Conservation (phyloP, 2,329 filamentous ascomycete species). For the Paradendryphiella salina region DNA sequence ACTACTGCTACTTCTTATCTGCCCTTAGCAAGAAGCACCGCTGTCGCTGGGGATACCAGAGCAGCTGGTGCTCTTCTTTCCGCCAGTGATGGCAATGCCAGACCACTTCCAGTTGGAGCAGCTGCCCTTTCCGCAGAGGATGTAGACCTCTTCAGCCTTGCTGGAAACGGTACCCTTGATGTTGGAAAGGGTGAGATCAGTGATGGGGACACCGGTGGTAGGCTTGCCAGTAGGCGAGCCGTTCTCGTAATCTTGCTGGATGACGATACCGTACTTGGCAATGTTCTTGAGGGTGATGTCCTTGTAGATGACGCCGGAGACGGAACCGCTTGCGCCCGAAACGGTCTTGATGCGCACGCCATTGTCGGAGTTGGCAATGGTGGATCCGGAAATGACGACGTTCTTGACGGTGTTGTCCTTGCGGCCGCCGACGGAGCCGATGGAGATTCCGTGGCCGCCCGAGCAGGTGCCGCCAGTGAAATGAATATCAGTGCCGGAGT, state of each 20-base stretch:
- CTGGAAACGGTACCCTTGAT: conserved; percentile 48
- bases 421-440: conserved; percentile 63
- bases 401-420: conserved; percentile 58
- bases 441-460: conserved; percentile 62
- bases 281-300: conserved; percentile 54
- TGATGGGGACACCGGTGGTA: conserved; percentile 55
- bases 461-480: conserved; percentile 51
- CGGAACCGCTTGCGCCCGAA: conserved; percentile 55
- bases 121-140: conserved; percentile 59
- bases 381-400: conserved; percentile 56
- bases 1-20: neutral
- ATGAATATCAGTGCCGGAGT: conserved; percentile 55
- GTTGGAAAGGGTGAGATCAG: conserved; percentile 47
- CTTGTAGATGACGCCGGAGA: conserved; percentile 54
- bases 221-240: conserved; percentile 50
- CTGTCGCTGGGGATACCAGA: neutral
- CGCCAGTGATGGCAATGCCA: conserved; percentile 47
- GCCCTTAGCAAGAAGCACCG: conserved; percentile 1
- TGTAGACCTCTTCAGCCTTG: conserved; percentile 52
- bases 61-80: conserved; percentile 18
- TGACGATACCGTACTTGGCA: conserved; percentile 56
- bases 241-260: conserved; percentile 59
- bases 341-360: conserved; percentile 64
- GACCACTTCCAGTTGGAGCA: conserved; percentile 61
- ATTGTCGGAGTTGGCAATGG: conserved; percentile 58